Conservation (phyloP, 2,329 filamentous ascomycete species). For the Didymella sp. region DNA sequence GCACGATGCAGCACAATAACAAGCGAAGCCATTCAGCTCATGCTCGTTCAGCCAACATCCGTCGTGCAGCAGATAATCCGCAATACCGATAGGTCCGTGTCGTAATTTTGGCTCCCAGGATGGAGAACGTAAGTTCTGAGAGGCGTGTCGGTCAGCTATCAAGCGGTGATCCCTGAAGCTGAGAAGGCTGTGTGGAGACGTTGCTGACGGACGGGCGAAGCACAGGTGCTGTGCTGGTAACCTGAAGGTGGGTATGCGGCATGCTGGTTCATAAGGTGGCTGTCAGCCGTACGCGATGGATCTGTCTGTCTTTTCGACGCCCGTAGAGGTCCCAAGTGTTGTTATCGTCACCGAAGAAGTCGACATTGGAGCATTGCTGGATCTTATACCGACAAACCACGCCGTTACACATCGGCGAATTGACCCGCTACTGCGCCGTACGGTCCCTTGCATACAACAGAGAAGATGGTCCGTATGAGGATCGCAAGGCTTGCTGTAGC, state of each 20-base stretch:
- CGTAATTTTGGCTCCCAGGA: background rate
- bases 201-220: conserved; percentile 18
- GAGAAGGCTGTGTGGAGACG: conserved; percentile 12
- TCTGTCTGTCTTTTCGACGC: conserved; percentile 3
- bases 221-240: conserved; percentile 5
- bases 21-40: conserved; percentile 20
- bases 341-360: background rate
- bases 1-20: conserved; percentile 4
- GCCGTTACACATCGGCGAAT: background rate
- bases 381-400: background rate
- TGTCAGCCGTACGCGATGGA: conserved; percentile 13
- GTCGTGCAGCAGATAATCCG: conserved; percentile 3
- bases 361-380: background rate
- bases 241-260: conserved; percentile 6
- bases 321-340: background rate
- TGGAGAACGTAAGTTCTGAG: conserved; percentile 3
- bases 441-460: background rate
- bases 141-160: conserved; percentile 16
- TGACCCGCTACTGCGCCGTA: background rate
- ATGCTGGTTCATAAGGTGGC: conserved; percentile 12
- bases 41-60: conserved; percentile 7
- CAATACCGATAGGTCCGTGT: conserved; percentile 1
- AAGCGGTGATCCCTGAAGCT: conserved; percentile 11
- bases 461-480: conserved; percentile 21
- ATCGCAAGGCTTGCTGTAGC: conserved; percentile 20